Conservation (phyloP, 2,329 filamentous ascomycete genomes). For the Claviceps capensis region DNA sequence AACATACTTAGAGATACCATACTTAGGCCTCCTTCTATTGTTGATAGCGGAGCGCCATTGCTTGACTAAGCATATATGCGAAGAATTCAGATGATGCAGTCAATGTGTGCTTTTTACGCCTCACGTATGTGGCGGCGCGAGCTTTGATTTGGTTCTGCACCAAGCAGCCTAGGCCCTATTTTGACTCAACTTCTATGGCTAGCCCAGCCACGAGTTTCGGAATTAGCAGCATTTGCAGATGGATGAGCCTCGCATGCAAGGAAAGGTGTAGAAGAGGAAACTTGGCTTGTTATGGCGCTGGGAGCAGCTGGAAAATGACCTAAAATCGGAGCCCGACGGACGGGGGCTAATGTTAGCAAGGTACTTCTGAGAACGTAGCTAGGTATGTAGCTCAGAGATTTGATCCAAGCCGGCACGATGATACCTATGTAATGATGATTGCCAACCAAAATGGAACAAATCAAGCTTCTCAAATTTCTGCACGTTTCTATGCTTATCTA, state of each 20-base stretch:
- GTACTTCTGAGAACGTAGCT: background rate
- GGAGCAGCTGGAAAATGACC: background rate
- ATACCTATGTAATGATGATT: no score
- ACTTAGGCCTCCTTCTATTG: constrained; percentile 9
- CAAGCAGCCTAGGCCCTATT: no score
- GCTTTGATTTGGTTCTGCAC: background rate
- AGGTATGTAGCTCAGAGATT: background rate
- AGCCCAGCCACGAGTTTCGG: no score
- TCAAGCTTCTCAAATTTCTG: no score
- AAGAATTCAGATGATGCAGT: constrained; percentile 7
- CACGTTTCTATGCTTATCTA: no score
- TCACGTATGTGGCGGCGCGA: background rate
- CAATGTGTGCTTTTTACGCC: background rate
- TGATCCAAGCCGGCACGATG: no score
- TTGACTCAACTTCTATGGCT: no score
- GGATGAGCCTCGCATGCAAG: no score
- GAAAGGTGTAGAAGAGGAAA: no score
- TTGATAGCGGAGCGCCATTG: constrained; percentile 7
- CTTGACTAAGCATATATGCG: constrained; percentile 5
- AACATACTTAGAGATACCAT: constrained; percentile 22
- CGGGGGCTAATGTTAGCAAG: background rate
- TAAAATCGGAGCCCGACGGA: constrained; percentile 2
- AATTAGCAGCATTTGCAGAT: no score
- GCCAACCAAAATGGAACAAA: no score
- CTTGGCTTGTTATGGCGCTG: background rate